Base-by-base conservation (phyloP, 75 land plant species). In the Picea sitchensis region DNA sequence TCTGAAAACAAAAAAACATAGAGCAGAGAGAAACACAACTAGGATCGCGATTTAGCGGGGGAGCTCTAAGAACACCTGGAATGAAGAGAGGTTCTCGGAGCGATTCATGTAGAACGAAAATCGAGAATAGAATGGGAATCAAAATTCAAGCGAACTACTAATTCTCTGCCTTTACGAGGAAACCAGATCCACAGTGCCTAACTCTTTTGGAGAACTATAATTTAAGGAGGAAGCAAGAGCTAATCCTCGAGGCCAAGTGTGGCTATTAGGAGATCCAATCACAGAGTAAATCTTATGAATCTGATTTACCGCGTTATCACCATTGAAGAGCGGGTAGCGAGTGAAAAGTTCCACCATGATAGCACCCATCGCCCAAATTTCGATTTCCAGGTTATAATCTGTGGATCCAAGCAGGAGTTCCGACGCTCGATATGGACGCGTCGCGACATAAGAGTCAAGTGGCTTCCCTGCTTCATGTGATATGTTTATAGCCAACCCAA, bases 281-380 rank as follows among this genome's bases (percentile, higher is more conserved):
- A 65, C 20, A 15, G 41, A 65, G 6, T 17, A 65, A 4, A 65
- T 34, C 2, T 65, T 34, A 65, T 32, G 17, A 14, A 34, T 65
- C 4, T 34, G 69, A 23, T 34, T 34, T 14, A 4, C 6, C 41
- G 18, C 32, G 2, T 65, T 18, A 65, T 2, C 0, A 1, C 1
- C 7, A 7, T 8, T 9, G 15, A 71, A 71, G 3, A 41, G 7
- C 0, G 73, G 54, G 2, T 47, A 17, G n/a, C 18, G 13, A 5
- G 18, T 44, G 20, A 32, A 56, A 23, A 56, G 12, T 15, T 71
- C 2, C 18, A 47, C 51, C 1, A 71, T 20, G 1, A 71, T 41
- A 8, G 32, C 73, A 18, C 87, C 87, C 20, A 76, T 67, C 23
- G 87, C 83, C 87, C 87, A 83, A 71, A 86, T 86, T 63, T 86